phyloP scores from a whole-genome alignment of 2,329 filamentous ascomycete genomes.

The Nemania sp. region DNA sequence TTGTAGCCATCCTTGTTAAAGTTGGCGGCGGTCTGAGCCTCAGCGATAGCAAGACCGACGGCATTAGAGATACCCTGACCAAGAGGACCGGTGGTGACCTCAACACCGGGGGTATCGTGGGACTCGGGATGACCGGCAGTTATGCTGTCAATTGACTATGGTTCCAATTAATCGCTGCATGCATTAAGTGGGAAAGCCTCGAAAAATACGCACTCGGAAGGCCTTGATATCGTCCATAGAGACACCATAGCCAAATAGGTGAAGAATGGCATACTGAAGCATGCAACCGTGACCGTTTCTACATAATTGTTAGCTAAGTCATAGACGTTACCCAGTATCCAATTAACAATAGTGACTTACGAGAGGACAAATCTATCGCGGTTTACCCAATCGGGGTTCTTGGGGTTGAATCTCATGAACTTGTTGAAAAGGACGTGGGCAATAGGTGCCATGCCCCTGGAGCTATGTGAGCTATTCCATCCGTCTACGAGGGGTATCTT shows the following conservation, averaged over 20 bases:
- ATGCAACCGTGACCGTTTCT: slow-evolving; percentile 99
- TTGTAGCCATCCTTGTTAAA: slow-evolving; percentile 98
- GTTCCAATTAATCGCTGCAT: slow-evolving; percentile 36
- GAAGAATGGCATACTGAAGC: slow-evolving; percentile 98
- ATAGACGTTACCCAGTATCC: background rate
- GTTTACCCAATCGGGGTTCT: slow-evolving; percentile 98
- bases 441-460: slow-evolving; percentile 86
- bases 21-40: slow-evolving; percentile 87
- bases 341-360: slow-evolving; percentile 69
- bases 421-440: slow-evolving; percentile 98
- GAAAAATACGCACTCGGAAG: slow-evolving; percentile 81
- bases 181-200: background rate
- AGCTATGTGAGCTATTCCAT: slow-evolving; percentile 37
- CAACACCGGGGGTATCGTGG: slow-evolving; percentile 95
- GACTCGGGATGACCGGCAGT: slow-evolving; percentile 97
- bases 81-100: slow-evolving; percentile 97
- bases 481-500: slow-evolving; percentile 18
- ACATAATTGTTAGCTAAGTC: slow-evolving; percentile 38
- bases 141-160: slow-evolving; percentile 72
- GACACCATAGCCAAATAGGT: slow-evolving; percentile 92
- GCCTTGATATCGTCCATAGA: slow-evolving; percentile 92
- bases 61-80: slow-evolving; percentile 98
- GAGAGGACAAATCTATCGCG: slow-evolving; percentile 98
- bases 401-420: slow-evolving; percentile 99
- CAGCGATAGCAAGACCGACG: slow-evolving; percentile 96